These are phyloP conservation scores for Amanita inopinata DNA, from an alignment of 768 basidiomycete species.

Conservation along the genomic window DNA sequence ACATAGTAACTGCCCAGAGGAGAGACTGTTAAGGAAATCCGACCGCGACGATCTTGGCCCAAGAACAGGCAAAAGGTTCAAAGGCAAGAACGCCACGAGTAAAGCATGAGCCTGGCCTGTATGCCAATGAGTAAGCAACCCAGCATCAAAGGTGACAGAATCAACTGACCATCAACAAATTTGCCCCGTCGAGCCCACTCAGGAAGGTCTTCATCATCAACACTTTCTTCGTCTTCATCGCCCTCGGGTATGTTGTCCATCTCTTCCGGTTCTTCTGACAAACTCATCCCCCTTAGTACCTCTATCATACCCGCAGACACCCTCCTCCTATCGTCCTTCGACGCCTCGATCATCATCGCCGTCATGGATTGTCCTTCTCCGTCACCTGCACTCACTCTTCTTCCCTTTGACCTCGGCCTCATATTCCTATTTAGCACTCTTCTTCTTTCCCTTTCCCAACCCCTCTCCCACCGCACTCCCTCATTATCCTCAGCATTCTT, in stretches of 20 bases:
- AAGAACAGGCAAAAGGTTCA: constrained; percentile 34
- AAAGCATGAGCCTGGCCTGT: constrained; percentile 60
- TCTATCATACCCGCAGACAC: constrained; percentile 54
- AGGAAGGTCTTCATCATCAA: constrained; percentile 68
- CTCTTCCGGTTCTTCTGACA: constrained; percentile 49
- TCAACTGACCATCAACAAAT: constrained; percentile 45
- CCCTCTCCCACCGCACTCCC: too few relatives aligned
- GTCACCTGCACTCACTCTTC: constrained; percentile 41
- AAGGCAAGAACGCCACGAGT: constrained; percentile 49
- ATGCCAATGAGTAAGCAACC: constrained; percentile 1
- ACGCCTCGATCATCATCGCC: constrained; percentile 14
- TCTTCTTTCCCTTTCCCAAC: constrained; percentile 37
- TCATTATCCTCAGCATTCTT: constrained; percentile 37
- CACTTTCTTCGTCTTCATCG: constrained; percentile 34
- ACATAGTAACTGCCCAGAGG: constrained; percentile 77
- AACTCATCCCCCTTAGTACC: constrained; percentile 36
- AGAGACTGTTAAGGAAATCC: constrained; percentile 43
- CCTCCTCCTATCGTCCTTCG: constrained; percentile 32
- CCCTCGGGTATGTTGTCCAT: constrained; percentile 33
- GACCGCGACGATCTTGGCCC: constrained; percentile 22
- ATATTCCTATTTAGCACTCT: constrained; percentile 34
- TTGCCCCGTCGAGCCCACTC: constrained; percentile 60
- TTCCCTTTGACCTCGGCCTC: constrained; percentile 31
- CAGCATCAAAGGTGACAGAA: constrained; percentile 4
- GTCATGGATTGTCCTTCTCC: constrained; percentile 17